Evolutionary conservation across 768 basidiomycete genomes (phyloP).

Genomic region (Mycena pura): DNA sequence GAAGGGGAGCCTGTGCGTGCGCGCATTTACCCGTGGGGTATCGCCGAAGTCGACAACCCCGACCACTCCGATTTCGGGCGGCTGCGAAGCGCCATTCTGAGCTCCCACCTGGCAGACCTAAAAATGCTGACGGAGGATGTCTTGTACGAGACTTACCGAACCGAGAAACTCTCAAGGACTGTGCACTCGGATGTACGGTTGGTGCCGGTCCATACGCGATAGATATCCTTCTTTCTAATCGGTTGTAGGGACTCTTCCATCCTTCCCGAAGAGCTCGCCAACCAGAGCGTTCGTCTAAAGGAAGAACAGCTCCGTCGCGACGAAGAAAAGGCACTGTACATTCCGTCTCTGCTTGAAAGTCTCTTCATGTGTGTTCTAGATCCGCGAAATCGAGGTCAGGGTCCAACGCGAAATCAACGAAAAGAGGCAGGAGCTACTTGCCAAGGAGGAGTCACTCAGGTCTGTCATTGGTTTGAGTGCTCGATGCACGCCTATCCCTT

Average conservation of each 20-base stretch:
- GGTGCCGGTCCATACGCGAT: constrained; percentile 6
- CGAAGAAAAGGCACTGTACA: constrained; percentile 70
- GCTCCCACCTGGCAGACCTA: constrained; percentile 84
- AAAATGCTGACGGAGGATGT: constrained; percentile 86
- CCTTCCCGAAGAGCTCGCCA: constrained; percentile 86
- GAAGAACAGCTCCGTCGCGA: constrained; percentile 90
- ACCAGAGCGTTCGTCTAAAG: constrained; percentile 85
- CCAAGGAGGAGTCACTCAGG: constrained; percentile 85
- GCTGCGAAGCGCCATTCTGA: constrained; percentile 81
- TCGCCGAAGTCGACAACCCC: constrained; percentile 92
- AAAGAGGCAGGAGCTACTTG: constrained; percentile 84
- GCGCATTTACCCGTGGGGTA: constrained; percentile 90
- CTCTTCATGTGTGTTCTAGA: constrained; percentile 39
- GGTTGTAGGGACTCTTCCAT: constrained; percentile 66
- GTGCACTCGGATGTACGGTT: constrained; percentile 65
- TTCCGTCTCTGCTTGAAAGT: constrained; percentile 2
- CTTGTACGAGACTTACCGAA: constrained; percentile 87
- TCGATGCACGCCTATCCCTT: not conserved
- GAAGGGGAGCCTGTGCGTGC: constrained; percentile 81
- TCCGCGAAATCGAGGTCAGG: constrained; percentile 86
- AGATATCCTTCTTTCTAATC: constrained; percentile 1
- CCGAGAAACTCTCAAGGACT: constrained; percentile 83
- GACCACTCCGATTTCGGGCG: constrained; percentile 87
- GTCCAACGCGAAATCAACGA: constrained; percentile 89
- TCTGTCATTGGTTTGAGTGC: constrained; percentile 34